Base-by-base conservation (phyloP, 2,329 filamentous ascomycete species). In the Stenocarpella maydis region DNA sequence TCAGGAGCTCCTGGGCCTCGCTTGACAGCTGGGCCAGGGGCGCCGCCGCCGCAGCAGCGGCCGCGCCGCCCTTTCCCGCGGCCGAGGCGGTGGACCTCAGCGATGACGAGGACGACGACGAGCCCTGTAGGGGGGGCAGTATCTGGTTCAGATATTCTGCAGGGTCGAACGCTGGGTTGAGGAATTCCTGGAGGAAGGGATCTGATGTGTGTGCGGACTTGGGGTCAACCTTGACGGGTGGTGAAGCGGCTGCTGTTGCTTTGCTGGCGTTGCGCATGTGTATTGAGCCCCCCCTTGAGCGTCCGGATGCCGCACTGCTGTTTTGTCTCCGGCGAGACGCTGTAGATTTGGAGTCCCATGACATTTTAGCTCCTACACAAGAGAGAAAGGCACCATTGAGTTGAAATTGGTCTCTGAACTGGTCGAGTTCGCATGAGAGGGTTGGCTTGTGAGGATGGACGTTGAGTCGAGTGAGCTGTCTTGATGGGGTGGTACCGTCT, bases 71-170 rank as follows among this genome's bases (percentile, higher is more conserved):
- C 66, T 82, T 82, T 72, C 79, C 61, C 78, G 74, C 74, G 45
- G 49, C 72, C 64, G 73, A 68, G 64, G 72, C 69, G 65, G 63
- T 69, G 65, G 63, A 61, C 21, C 50, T 49, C 26, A 71, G 74
- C 69, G 65, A 34, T 34, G 31, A 68, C 15, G 65, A 34, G 4
- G 31, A 68, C 15, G 70, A 61, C 37, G 78, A 73, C 76, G 75
- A 82, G 76, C 80, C 82, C 72, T 87, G 85, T 24, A 97, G 84
- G 2, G 91, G 83, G 5, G 94, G 92, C 0, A 98, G 84, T 0
- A 88, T 87, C 70, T 89, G 84, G 80, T 98, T 98, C 75, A 98
- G 89, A 79, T 94, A 97, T 58, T 92, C 89, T 72, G 91, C 92
- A 4, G 95, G 87, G 78, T 97, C 93, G 80, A 98, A 98, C 53